Conservation (phyloP, 2,329 filamentous ascomycete species). For the Blastomyces silverae region DNA sequence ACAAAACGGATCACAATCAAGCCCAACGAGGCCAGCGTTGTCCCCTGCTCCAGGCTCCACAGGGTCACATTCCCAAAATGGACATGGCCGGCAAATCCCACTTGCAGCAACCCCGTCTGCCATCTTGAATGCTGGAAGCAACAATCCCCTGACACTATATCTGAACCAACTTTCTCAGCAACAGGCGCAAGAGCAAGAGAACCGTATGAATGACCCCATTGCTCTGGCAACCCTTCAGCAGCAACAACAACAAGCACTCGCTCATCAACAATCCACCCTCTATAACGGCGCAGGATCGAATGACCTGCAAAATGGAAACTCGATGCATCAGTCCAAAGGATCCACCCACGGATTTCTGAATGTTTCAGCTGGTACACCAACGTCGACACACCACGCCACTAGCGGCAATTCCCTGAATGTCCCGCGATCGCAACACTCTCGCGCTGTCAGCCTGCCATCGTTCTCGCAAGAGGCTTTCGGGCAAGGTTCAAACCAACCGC, state of each 20-base stretch:
- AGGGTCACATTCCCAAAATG: conserved; percentile 45
- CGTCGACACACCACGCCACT: conserved; percentile 70
- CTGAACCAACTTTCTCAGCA: conserved; percentile 64
- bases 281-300: conserved; percentile 68
- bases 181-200: conserved; percentile 60
- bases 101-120: conserved; percentile 56
- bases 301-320: conserved; percentile 49
- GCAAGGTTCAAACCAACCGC: conserved; percentile 33
- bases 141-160: conserved; percentile 90
- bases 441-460: conserved; percentile 80
- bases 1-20: conserved; percentile 53
- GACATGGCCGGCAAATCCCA: conserved; percentile 54
- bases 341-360: conserved; percentile 58
- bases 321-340: conserved; percentile 51
- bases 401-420: conserved; percentile 51
- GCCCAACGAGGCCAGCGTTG: conserved; percentile 51
- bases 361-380: conserved; percentile 51
- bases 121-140: conserved; percentile 69
- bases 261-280: conserved; percentile 70
- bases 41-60: conserved; percentile 51
- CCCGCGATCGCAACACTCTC: conserved; percentile 58
- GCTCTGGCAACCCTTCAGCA: conserved; percentile 45
- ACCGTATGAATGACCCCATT: conserved; percentile 40
- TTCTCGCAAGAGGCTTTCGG: conserved; percentile 56
- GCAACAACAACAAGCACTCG: conserved; percentile 58